Evolutionary conservation across 345 rosid genomes (phyloP).

Genomic region (Syzygium aqueum): DNA sequence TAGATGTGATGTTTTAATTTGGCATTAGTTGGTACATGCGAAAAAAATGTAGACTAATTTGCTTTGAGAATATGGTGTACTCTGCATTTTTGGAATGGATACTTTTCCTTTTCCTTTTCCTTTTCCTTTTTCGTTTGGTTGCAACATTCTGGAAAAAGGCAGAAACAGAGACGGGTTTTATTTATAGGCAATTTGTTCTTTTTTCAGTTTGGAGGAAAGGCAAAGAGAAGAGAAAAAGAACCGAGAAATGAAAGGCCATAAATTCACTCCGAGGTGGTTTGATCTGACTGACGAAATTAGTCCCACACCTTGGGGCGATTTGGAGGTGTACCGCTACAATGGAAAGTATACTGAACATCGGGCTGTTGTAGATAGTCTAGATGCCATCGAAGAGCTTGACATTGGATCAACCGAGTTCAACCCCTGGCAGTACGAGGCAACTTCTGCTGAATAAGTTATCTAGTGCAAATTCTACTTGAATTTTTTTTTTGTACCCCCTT

Average conservation of each 20-base stretch:
- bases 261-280: slow-evolving; percentile 62
- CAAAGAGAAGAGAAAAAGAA: slow-evolving; percentile 61
- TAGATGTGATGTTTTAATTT: neutral
- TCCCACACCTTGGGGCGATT: slow-evolving; percentile 62
- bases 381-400: slow-evolving; percentile 13
- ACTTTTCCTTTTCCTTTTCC: neutral
- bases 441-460: neutral
- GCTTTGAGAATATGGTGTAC: neutral
- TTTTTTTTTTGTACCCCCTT: neutral
- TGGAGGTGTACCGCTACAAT: slow-evolving; percentile 60
- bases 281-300: slow-evolving; percentile 50
- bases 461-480: neutral
- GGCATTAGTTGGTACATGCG: neutral
- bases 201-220: slow-evolving; percentile 61
- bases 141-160: neutral
- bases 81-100: neutral
- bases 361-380: slow-evolving; percentile 29
- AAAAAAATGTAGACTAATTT: neutral
- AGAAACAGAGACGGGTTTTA: neutral
- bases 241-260: slow-evolving; percentile 44
- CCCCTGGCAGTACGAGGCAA: slow-evolving; percentile 53
- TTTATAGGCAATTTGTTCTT: neutral
- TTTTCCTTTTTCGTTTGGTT: neutral
- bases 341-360: slow-evolving; percentile 51
- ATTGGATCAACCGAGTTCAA: slow-evolving; percentile 41